These are phyloP conservation scores for Pistacia vera DNA, from an alignment of 345 rosid species.

Conservation along the genomic window DNA sequence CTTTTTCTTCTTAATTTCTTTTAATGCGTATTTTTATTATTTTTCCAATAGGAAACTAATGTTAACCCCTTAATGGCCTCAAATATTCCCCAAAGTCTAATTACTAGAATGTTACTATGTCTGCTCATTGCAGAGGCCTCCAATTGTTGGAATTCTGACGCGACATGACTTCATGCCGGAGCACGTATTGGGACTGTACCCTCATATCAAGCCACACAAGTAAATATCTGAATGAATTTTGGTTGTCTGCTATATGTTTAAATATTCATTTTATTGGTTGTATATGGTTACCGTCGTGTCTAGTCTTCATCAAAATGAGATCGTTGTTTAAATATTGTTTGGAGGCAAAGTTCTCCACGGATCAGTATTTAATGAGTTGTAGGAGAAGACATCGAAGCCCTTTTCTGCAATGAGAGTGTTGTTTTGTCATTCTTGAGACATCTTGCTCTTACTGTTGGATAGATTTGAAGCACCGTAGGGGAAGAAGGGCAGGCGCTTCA, in stretches of 20 bases:
- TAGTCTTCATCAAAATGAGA: neutral
- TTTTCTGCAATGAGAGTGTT: neutral
- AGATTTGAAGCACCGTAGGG: neutral
- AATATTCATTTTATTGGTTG: neutral
- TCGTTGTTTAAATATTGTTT: neutral
- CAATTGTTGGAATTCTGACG: constrained; percentile 61
- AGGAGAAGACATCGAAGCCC: neutral
- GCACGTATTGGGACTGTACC: constrained; percentile 56
- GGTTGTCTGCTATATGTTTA: neutral
- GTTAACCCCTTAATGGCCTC: no score
- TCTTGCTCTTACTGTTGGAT: neutral
- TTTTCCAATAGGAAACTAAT: no score
- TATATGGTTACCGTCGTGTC: neutral
- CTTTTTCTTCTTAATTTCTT: neutral
- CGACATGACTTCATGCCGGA: constrained; percentile 70
- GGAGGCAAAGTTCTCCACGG: neutral
- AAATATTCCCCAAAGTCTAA: neutral
- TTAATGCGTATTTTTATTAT: neutral
- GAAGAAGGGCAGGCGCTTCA: no score
- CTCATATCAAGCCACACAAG: constrained; percentile 38
- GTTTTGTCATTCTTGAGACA: neutral
- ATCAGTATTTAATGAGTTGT: neutral
- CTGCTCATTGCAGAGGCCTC: constrained; percentile 54
- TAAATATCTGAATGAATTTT: neutral
- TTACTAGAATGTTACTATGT: neutral